Conservation (phyloP, 164 flowering plant genomes). For the Dillenia turbinata region DNA sequence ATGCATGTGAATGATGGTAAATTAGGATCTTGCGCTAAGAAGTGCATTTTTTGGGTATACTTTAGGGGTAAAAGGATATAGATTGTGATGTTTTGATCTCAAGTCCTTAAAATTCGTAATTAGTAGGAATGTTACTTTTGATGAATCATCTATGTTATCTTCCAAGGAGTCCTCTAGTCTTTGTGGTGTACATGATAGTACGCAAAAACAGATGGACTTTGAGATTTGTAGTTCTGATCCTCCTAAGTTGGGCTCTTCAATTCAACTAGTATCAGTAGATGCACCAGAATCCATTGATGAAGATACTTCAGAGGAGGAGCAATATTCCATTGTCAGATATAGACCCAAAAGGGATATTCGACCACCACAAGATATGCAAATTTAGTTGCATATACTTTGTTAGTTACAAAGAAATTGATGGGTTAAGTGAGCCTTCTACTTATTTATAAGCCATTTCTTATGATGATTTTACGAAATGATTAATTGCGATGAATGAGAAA, state of each 20-base stretch:
- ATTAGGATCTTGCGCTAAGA: not conserved
- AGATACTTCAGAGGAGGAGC: not conserved
- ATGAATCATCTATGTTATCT: no score
- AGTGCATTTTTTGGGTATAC: slow-evolving; percentile 7
- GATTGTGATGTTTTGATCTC: not conserved
- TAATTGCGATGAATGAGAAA: slow-evolving; percentile 3
- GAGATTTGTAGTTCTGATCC: not conserved
- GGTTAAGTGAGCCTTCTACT: not conserved
- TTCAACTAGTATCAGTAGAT: not conserved
- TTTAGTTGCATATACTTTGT: slow-evolving; percentile 10
- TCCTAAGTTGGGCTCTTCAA: not conserved
- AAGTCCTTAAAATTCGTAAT: slow-evolving; percentile 2
- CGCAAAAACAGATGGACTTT: not conserved
- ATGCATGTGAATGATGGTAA: not conserved
- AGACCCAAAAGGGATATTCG: not conserved
- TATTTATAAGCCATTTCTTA: slow-evolving; percentile 4
- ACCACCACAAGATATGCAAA: slow-evolving; percentile 1
- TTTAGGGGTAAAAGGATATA: slow-evolving; percentile 4
- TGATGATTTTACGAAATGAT: slow-evolving; percentile 1
- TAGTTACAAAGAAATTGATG: not conserved
- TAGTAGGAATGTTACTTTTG: slow-evolving; percentile 4
- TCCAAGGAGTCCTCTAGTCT: not conserved
- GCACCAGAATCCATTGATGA: not conserved
- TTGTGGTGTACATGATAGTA: not conserved
- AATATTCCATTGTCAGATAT: not conserved